These are phyloP conservation scores for Sporopachydermia lactativora DNA, from an alignment of 805 yeast species.

Conservation along the genomic window DNA sequence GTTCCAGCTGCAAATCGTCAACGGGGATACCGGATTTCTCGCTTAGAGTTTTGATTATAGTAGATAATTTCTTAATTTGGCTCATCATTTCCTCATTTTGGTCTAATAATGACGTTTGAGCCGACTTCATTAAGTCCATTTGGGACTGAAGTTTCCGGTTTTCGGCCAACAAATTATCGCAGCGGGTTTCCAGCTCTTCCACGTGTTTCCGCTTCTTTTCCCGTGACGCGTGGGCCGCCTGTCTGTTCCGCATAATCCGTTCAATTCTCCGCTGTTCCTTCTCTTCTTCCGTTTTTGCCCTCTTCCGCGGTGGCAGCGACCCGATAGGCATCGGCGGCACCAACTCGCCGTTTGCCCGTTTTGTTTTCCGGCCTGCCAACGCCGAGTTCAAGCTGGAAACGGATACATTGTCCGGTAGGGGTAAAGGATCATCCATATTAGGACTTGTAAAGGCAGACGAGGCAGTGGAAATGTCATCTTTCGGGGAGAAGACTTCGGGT, in stretches of 20 bases:
- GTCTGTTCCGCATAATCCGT: constrained; percentile 81
- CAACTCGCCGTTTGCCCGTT: constrained; percentile 13
- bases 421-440: not conserved
- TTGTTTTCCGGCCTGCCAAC: not conserved
- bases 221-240: constrained; percentile 95
- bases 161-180: constrained; percentile 15
- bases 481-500: not conserved
- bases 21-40: not conserved
- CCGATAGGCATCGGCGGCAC: constrained; percentile 22
- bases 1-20: constrained; percentile 1
- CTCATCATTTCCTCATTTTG: not conserved
- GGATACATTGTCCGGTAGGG: no score
- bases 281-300: constrained; percentile 94
- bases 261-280: constrained; percentile 94
- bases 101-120: not conserved
- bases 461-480: not conserved
- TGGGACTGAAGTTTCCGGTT: constrained; percentile 13
- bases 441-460: not conserved
- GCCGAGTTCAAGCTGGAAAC: no score
- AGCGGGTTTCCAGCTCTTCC: constrained; percentile 60
- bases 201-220: constrained; percentile 92
- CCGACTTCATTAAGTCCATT: not conserved
- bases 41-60: not conserved
- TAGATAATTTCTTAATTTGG: not conserved
- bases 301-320: constrained; percentile 81